Conservation (phyloP, 495 filamentous ascomycete species). For the Lasiosphaeria miniovina region DNA sequence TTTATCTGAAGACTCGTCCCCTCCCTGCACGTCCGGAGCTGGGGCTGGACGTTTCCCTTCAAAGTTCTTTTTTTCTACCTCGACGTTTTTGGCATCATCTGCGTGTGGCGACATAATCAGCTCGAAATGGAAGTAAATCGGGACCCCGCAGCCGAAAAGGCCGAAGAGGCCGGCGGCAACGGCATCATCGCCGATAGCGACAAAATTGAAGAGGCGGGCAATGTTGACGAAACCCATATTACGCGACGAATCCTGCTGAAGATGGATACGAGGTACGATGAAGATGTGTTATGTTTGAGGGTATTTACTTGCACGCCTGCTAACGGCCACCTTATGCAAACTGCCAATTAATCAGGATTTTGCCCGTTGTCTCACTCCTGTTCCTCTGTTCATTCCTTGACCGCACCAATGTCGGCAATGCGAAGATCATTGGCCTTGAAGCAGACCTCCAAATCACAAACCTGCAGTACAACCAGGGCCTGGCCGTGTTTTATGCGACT, state of each 20-base stretch:
- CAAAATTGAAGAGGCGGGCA: conserved; percentile 7
- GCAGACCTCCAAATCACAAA: conserved; percentile 60
- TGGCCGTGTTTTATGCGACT: conserved; percentile 54
- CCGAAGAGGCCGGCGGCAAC: background rate
- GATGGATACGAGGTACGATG: conserved; percentile 24
- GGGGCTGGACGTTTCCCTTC: background rate
- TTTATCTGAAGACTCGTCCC: background rate
- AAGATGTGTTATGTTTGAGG: too few relatives aligned
- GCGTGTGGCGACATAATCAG: background rate
- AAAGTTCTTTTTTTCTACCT: background rate
- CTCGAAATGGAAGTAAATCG: conserved; percentile 2
- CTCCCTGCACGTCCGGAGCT: background rate
- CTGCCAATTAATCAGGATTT: conserved; percentile 30
- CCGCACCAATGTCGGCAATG: conserved; percentile 79
- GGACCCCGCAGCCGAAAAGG: conserved; percentile 7
- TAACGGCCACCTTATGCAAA: background rate
- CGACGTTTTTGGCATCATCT: background rate
- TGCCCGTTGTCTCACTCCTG: conserved; percentile 48
- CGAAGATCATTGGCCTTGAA: conserved; percentile 69
- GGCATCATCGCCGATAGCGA: background rate
- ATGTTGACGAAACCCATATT: conserved; percentile 1
- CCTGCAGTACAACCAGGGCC: conserved; percentile 65
- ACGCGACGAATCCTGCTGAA: conserved; percentile 22
- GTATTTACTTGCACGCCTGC: too few relatives aligned
- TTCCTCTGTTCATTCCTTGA: conserved; percentile 66